Base-by-base conservation (phyloP, 208 protist genomes). In the Trichomonas gallinae region DNA sequence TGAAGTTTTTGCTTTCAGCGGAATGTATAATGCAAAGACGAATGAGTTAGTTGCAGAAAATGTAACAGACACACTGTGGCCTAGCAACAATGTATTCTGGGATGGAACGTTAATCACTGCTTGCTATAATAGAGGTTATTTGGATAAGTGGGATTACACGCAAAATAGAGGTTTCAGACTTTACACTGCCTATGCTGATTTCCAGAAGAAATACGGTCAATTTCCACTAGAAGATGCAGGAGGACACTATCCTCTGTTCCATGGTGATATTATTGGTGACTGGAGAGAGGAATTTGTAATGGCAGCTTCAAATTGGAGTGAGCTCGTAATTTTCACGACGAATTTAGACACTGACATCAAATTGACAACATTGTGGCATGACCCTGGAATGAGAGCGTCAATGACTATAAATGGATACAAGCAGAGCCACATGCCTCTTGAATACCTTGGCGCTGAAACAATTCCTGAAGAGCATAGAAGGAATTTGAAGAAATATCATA, bases 391-490 rank as follows among this genome's bases (percentile, higher is more conserved):
- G 83, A 3, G 83, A n/a, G 6, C 38, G 10, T 89, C 83, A n/a
- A 89, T 89, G 83, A 46, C 83, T 13, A 31, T 89, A 31, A 89
- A 89, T 89, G 83, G 83, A 89, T 89, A 89, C 26, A 89, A 89
- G 38, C 83, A 89, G 26, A 89, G 38, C 40, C 83, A 89, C 31
- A 89, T 89, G 83, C 38, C 83, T 46, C 23, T 46, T 0, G 38
- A 46, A 26, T 89, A 46, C 21, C 8, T 89, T 10, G 83, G 38
- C 31, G 0, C 31, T 31, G 83, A 89, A 42, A 89, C 38, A 45
- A 38, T 48, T 46, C 8, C 38, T 3, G 31, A n/a, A 11, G 40
- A 89, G 31, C 6, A 89, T 15, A 44, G 83, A 89, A 89, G 26
- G 9, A 44, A 44, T 46, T 15, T 89, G 0, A 46, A 46, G 26